Conservation (phyloP, 2,329 filamentous ascomycete genomes). For the Cladosporium sp. region DNA sequence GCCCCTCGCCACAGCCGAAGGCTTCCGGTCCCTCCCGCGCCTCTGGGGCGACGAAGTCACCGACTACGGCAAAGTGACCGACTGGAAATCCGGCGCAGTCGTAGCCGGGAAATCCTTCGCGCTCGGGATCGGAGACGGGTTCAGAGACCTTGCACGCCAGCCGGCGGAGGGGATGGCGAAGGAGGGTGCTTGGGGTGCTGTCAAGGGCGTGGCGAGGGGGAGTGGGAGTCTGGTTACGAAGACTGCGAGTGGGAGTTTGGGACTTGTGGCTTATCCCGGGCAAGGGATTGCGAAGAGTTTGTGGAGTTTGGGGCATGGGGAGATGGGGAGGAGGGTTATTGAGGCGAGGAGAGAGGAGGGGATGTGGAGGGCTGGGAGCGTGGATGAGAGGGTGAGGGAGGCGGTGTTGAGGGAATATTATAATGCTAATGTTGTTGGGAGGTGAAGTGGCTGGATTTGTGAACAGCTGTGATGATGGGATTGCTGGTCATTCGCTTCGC, state of each 20-base stretch:
- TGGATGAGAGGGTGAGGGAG: not conserved
- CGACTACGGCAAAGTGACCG: slow-evolving; percentile 9
- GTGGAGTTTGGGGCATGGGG: slow-evolving; percentile 8
- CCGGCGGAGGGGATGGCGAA: not conserved
- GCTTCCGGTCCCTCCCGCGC: slow-evolving; percentile 8
- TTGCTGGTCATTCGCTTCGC: too few species aligned
- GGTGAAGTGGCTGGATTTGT: not conserved
- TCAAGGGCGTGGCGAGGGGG: slow-evolving; percentile 10
- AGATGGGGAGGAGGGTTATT: slow-evolving; percentile 1
- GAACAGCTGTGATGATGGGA: too few species aligned
- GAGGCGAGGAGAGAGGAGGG: slow-evolving; percentile 4
- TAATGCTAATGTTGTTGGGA: slow-evolving; percentile 2
- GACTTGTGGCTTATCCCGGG: slow-evolving; percentile 9
- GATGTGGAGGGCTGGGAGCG: slow-evolving; percentile 2
- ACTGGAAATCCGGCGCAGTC: slow-evolving; percentile 1
- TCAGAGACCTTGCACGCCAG: not conserved
- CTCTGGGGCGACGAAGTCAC: slow-evolving; percentile 7
- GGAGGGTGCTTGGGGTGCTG: slow-evolving; percentile 8
- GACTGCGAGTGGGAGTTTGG: slow-evolving; percentile 5
- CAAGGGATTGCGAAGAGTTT: slow-evolving; percentile 8
- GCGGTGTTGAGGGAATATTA: slow-evolving; percentile 8
- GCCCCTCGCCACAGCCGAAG: slow-evolving; percentile 9
- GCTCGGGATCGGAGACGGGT: slow-evolving; percentile 3
- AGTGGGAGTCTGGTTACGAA: slow-evolving; percentile 8
- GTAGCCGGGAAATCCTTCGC: slow-evolving; percentile 1